Evolutionary conservation across 2,329 filamentous ascomycete genomes (phyloP).

Genomic region (Exophiala xenobiotica): DNA sequence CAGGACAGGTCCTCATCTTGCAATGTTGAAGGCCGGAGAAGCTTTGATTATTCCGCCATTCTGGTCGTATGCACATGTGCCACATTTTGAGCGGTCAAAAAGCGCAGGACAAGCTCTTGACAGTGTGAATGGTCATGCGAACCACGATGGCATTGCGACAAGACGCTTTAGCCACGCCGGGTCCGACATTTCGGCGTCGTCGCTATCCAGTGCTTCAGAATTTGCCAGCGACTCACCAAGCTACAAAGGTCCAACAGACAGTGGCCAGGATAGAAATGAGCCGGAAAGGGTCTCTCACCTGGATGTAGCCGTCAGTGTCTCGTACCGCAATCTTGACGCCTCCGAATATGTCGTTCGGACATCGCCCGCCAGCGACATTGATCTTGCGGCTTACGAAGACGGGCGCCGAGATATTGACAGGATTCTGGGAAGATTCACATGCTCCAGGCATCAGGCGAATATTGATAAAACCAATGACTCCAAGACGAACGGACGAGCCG

Average conservation of each 20-base stretch:
- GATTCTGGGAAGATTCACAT: slow-evolving; percentile 45
- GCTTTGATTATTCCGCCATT: slow-evolving; percentile 77
- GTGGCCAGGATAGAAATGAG: not conserved
- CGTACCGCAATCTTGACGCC: slow-evolving; percentile 68
- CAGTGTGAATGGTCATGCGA: not conserved
- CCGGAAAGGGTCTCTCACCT: slow-evolving; percentile 33
- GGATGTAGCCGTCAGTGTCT: slow-evolving; percentile 80
- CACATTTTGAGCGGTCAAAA: not conserved
- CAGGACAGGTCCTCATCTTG: slow-evolving; percentile 68
- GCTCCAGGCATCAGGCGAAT: not conserved
- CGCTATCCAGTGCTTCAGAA: not conserved
- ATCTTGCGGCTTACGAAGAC: slow-evolving; percentile 80
- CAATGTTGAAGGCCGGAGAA: slow-evolving; percentile 67
- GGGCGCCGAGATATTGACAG: slow-evolving; percentile 69
- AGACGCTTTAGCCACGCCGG: not conserved
- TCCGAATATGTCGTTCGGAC: slow-evolving; percentile 66
- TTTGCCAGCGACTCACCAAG: not conserved
- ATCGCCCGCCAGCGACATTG: slow-evolving; percentile 77
- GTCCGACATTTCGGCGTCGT: not conserved
- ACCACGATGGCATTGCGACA: not conserved
- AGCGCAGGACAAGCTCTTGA: not conserved
- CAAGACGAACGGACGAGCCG: not conserved
- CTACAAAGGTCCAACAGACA: not conserved
- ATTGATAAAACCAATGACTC: not conserved
- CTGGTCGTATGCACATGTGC: slow-evolving; percentile 56